phyloP scores from a whole-genome alignment of 2,329 filamentous ascomycete species.

The Verticillium dahliae region DNA sequence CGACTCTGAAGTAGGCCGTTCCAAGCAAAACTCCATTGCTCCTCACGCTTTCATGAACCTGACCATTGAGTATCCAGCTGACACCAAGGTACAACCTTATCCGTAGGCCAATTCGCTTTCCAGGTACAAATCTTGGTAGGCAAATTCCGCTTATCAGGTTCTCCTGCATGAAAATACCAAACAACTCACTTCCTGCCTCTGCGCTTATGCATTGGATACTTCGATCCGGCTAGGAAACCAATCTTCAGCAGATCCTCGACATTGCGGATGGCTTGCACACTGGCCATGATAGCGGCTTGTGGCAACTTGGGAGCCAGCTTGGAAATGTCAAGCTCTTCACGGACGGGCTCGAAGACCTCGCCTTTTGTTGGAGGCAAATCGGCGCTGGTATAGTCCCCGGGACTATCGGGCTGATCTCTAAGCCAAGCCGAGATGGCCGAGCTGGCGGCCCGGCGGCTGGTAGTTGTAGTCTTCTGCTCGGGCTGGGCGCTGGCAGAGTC shows the following conservation, averaged over 20 bases:
- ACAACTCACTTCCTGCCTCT: not conserved
- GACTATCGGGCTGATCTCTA: not conserved
- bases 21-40: no score
- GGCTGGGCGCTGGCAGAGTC: not conserved
- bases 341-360: no score
- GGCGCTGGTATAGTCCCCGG: not conserved
- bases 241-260: not conserved
- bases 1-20: no score
- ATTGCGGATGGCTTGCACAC: not conserved
- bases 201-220: not conserved
- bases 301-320: no score
- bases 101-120: no score
- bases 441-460: not conserved
- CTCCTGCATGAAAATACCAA: no score
- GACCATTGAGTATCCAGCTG: no score
- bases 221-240: not conserved
- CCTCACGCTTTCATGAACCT: no score
- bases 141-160: no score
- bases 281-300: not conserved
- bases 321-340: no score
- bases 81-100: no score
- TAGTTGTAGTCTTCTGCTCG: not conserved
- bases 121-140: no score
- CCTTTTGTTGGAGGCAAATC: not conserved
- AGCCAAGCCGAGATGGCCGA: not conserved